Base-by-base conservation (phyloP, 306 rosid genomes). In the Vicia faba region DNA sequence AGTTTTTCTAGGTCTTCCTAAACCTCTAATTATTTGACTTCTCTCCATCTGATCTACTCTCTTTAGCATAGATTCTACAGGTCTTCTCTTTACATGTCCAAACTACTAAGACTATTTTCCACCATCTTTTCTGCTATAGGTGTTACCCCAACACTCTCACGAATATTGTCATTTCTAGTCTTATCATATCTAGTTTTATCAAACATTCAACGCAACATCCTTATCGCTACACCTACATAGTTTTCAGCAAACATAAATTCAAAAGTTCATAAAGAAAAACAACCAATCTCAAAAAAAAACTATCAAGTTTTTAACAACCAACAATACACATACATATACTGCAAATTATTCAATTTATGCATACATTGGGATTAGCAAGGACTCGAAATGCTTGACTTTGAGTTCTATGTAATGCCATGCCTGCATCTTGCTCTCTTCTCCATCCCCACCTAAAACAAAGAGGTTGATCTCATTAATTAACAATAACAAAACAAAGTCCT, bases 321-420 rank as follows among this genome's bases (percentile, higher is more conserved):
- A 66, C 57, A 60, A 66, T 3, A 33, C 59, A 74, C 23, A 73
- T 11, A 25, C 18, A 62, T 3, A 50, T 13, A 61, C 56, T 41
- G 74, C 80, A 78, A 84, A 75, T 70, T 50, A 71, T 79, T 69
- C 71, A 61, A 31, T 58, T 50, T 59, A 78, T 44, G 75, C 95
- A 66, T 89, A 89, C 97, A 81, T 82, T 89, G 65, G 92, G 77
- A 56, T 82, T 85, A 76, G 90, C 91, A 72, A 85, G 82, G 67
- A 89, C 72, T 77, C 7, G 88, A 66, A 87, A 74, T 61, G 89
- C 83, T 71, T 75, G 88, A 71, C 89, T 87, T 63, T 82, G 80
- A 75, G 86, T 84, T 82, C 81, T 81, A 60, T 61, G 72, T 33
- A 75, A 55, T 79, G 73, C 77, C 45, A 75, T 68, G 59, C 82